Percentiles rank a stretch among this genome's conserved stretches.
These are phyloP conservation scores for Paramyrothecium roridum DNA, from an alignment of 2,329 filamentous ascomycete species.

Conservation along the genomic window DNA sequence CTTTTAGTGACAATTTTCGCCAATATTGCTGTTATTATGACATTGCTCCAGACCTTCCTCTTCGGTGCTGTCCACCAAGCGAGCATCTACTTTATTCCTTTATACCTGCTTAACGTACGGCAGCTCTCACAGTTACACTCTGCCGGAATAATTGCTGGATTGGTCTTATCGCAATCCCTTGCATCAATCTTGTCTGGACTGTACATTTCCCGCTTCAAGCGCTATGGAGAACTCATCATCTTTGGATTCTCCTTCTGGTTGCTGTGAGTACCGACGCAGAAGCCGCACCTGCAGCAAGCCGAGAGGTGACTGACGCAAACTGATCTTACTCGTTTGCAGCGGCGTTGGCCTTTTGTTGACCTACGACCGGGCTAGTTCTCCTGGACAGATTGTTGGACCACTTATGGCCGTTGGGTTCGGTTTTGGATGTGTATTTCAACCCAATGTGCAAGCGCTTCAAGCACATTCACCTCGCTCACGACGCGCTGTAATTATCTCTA, in stretches of 20 bases:
- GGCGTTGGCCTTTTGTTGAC: slow-evolving; percentile 50
- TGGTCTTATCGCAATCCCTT: slow-evolving; percentile 44
- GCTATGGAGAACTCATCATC: slow-evolving; percentile 59
- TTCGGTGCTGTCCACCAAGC: slow-evolving; percentile 58
- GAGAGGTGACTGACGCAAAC: neutral
- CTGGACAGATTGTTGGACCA: slow-evolving; percentile 46
- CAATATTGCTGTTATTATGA: slow-evolving; percentile 47
- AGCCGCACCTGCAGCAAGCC: neutral
- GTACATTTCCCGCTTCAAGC: slow-evolving; percentile 53
- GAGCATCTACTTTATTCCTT: slow-evolving; percentile 57
- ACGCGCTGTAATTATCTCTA: slow-evolving; percentile 59
- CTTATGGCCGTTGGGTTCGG: slow-evolving; percentile 47
- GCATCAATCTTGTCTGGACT: slow-evolving; percentile 48
- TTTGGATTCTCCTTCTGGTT: slow-evolving; percentile 32
- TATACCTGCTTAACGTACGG: slow-evolving; percentile 58
- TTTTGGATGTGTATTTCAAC: slow-evolving; percentile 46
- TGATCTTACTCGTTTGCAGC: slow-evolving; percentile 6
- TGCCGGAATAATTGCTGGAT: slow-evolving; percentile 42
- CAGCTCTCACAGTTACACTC: slow-evolving; percentile 36
- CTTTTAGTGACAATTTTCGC: slow-evolving; percentile 47
- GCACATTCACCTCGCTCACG: slow-evolving; percentile 54
- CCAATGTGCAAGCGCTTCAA: slow-evolving; percentile 53
- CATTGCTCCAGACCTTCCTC: slow-evolving; percentile 58
- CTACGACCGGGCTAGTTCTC: slow-evolving; percentile 40
- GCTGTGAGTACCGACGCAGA: slow-evolving; percentile 17